phyloP scores from a whole-genome alignment of 306 rosid genomes.

The Casuarina glauca region DNA sequence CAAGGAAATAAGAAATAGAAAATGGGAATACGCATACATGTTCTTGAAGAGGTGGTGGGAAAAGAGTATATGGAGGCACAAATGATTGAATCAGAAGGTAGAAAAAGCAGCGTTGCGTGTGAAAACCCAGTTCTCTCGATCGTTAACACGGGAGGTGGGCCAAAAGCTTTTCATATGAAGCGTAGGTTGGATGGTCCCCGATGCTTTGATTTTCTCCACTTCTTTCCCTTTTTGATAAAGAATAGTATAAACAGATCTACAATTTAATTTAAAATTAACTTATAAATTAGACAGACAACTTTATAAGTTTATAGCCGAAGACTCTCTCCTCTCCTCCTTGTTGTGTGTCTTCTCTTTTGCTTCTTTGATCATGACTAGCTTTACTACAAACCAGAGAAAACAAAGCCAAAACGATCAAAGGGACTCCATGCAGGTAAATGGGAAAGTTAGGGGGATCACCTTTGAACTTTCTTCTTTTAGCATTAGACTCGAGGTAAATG shows the following conservation, averaged over 20 bases:
- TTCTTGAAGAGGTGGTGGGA: background rate
- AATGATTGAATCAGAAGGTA: conserved; percentile 17
- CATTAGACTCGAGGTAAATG: too few species aligned
- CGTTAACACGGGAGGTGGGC: conserved; percentile 5
- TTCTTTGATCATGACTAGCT: background rate
- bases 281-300: too few species aligned
- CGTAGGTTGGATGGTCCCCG: background rate
- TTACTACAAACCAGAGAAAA: background rate
- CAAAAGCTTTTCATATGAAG: background rate
- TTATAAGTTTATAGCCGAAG: too few species aligned
- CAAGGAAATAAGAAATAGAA: background rate
- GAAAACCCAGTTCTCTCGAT: conserved; percentile 8
- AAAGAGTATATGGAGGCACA: background rate
- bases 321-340: too few species aligned
- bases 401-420: too few species aligned
- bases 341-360: background rate
- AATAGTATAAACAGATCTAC: background rate
- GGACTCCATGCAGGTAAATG: too few species aligned
- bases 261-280: too few species aligned
- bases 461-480: too few species aligned
- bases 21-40: background rate
- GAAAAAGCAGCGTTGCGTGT: conserved; percentile 12
- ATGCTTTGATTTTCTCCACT: background rate
- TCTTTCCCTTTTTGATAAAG: background rate
- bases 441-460: too few species aligned